phyloP scores from a whole-genome alignment of 306 rosid species.

The Hippophae gyantsensis region DNA sequence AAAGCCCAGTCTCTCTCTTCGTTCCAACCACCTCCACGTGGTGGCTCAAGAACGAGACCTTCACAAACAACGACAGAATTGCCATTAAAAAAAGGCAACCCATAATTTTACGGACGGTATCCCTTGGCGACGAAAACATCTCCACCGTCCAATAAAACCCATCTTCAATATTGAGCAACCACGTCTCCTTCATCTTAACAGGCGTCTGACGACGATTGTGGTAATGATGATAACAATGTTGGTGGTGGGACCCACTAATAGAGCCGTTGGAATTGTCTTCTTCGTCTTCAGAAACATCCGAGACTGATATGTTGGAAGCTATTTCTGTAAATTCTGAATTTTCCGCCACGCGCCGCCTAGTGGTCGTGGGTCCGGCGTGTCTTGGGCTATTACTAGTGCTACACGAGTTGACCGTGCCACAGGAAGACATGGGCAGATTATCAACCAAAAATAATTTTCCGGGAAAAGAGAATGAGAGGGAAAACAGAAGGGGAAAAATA shows the following conservation, averaged over 20 bases:
- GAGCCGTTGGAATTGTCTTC: slow-evolving; percentile 27
- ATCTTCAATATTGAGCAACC: slow-evolving; percentile 31
- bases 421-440: slow-evolving; percentile 36
- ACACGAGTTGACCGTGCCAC: slow-evolving; percentile 31
- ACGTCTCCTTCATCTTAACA: slow-evolving; percentile 25
- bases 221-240: slow-evolving; percentile 19
- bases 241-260: slow-evolving; percentile 25
- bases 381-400: slow-evolving; percentile 33
- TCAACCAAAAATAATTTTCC: slow-evolving; percentile 2
- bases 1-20: slow-evolving; percentile 41
- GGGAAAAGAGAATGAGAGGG: slow-evolving; percentile 5
- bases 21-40: slow-evolving; percentile 38
- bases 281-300: slow-evolving; percentile 29
- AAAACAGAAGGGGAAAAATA: not conserved
- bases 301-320: slow-evolving; percentile 10
- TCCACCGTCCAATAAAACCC: slow-evolving; percentile 29
- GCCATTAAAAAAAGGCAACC: slow-evolving; percentile 34
- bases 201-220: slow-evolving; percentile 13
- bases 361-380: slow-evolving; percentile 38
- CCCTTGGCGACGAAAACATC: slow-evolving; percentile 29
- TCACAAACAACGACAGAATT: slow-evolving; percentile 52
- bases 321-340: slow-evolving; percentile 27
- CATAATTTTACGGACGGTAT: slow-evolving; percentile 49
- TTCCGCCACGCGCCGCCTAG: slow-evolving; percentile 49
- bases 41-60: slow-evolving; percentile 33